Evolutionary conservation across 1,284 basidiomycete genomes (phyloP), one percentile per base, ranked within the genome.

Genomic region (Heterobasidion irregulare): DNA sequence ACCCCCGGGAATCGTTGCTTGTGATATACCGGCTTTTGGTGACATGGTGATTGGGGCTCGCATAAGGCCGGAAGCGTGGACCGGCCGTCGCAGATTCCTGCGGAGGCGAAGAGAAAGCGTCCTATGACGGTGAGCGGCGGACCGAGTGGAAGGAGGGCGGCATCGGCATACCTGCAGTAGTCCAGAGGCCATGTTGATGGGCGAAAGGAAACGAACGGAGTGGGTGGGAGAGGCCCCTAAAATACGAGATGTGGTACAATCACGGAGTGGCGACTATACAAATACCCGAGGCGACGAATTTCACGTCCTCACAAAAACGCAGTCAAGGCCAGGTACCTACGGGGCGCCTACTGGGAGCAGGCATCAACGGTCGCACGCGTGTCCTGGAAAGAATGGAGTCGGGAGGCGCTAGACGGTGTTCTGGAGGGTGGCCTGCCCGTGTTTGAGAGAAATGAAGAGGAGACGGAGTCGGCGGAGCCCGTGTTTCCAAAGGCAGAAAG

Each of bases 11-110:
- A 71, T 92, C 89, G 62, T 89, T 92, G 68, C 84, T 87, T 15
- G 90, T 92, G 64, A 91, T 91, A 66, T 92, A 92, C 18, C 89
- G 79, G 54, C 87, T 88, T 70, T 89, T 89, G 13, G 84, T 86
- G 57, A 92, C 88, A 68, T 87, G 84, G 69, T 92, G 89, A 60
- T 80, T 82, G 8, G 84, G 72, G 63, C 84, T 87, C 19, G 85
- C 79, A 64, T 83, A 90, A n/a, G 88, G 88, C 55, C 83, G 78
- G 65, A 87, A 89, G 56, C 83, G 79, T 19, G 83, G 77, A 2
- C 77, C 75, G 45, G 69, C 64, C 16, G 65, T 50, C 2, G 65
- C 41, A 33, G 64, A 57, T 18, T 67, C 68, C 2, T 77, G 66
- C n/a, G 77, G 66, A 8, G 77, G 63, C 10, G 80, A 69, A 52